Base-by-base conservation (phyloP, 768 basidiomycete species). In the Saitozyma podzolica region DNA sequence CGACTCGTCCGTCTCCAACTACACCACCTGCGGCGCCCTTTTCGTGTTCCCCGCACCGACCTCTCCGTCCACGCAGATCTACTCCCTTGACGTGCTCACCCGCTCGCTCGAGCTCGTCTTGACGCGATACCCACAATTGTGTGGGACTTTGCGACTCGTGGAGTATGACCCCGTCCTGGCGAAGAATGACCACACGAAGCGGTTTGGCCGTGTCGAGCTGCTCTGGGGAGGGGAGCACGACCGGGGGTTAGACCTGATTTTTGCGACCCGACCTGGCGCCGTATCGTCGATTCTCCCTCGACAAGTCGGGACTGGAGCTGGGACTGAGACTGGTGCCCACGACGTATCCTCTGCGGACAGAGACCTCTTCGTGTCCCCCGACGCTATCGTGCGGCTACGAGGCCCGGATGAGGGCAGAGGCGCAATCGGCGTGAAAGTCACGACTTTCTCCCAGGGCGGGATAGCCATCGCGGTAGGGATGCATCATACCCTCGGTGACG, bases 1-100 rank as follows among this genome's bases (percentile, higher is more conserved):
- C 56, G 61, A 63, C 41, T 59, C 61, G 14, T 40, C 56, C 39
- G 56, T 63, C 13, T 40, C 61, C 19, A 63, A 58, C 61, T 63
- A 63, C 43, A 37, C 58, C 6, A 49, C 41, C 39, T 57, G 58
- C 56, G 56, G 51, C 16, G 61, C 61, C 7, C 20, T 63, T 2
- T 63, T 58, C 48, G 29, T 51, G 45, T 58, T 50, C 41, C 56
- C 45, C 40, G 40, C 14, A 11, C 16, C 54, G 20, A n/a, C 40
- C 47, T 11, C 17, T 9, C 11, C 42, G 42, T 43, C 4, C 42
- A 5, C 14, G 1, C 4, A 5, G 6, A 48, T 45, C 17, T 45
- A 59, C 29, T 20, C 48, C 17, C 56, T 3, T 17, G 45, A 59
- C 48, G 7, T 17, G n/a, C 48, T 63, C 14, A 17, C 37, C 11